phyloP scores from a whole-genome alignment of 2,329 filamentous ascomycete genomes.

The Ascosphaera apis region DNA sequence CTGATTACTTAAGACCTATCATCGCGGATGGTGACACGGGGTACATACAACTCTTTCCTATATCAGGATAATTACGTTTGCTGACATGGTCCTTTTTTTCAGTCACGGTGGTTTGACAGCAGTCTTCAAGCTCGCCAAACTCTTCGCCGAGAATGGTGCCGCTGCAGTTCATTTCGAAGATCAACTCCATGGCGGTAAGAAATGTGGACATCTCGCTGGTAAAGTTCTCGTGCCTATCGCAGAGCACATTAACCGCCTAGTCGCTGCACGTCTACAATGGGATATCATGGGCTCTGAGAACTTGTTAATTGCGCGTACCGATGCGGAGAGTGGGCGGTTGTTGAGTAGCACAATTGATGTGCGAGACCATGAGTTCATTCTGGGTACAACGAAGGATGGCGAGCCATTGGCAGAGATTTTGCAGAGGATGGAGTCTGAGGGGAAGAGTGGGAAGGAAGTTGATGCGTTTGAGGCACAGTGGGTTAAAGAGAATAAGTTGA shows the following conservation, averaged over 20 bases:
- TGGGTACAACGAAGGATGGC: slow-evolving; percentile 57
- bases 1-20: slow-evolving; percentile 85
- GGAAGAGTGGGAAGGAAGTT: slow-evolving; percentile 57
- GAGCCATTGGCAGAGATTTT: slow-evolving; percentile 72
- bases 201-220: slow-evolving; percentile 87
- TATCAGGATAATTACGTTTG: not conserved
- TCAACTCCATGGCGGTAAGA: slow-evolving; percentile 93
- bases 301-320: slow-evolving; percentile 79
- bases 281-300: slow-evolving; percentile 95
- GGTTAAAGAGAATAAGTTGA: slow-evolving; percentile 64
- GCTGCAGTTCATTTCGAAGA: slow-evolving; percentile 96
- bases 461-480: slow-evolving; percentile 68
- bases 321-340: slow-evolving; percentile 81
- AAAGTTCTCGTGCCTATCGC: slow-evolving; percentile 86
- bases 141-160: slow-evolving; percentile 92
- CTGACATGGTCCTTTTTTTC: not conserved
- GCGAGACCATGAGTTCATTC: slow-evolving; percentile 90
- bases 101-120: slow-evolving; percentile 78
- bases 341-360: slow-evolving; percentile 80
- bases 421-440: slow-evolving; percentile 67
- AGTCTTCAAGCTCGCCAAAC: slow-evolving; percentile 85
- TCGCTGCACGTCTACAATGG: slow-evolving; percentile 89
- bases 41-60: slow-evolving; percentile 12
- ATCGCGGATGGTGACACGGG: slow-evolving; percentile 90
- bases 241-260: slow-evolving; percentile 88